Evolutionary conservation across 2,329 filamentous ascomycete species (phyloP).

Genomic region (Mycosphaerella sp.): DNA sequence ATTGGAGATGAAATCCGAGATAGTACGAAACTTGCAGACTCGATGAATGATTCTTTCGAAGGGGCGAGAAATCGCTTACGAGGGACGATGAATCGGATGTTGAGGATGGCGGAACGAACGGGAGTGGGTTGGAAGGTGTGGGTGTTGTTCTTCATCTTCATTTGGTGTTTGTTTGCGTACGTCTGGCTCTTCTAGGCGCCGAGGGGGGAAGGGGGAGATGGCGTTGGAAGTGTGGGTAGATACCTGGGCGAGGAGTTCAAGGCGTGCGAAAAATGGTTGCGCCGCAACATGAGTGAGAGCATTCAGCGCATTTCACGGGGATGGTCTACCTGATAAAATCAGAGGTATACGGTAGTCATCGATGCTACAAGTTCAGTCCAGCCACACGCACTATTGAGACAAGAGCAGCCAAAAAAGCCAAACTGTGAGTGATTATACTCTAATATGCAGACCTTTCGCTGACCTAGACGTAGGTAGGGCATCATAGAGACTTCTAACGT

Average conservation of each 20-base stretch:
- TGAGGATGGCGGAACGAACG: conserved; percentile 87
- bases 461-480: too few species aligned
- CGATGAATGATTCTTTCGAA: conserved; percentile 95
- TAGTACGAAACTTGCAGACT: conserved; percentile 78
- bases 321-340: neutral
- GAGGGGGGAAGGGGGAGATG: neutral
- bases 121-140: conserved; percentile 96
- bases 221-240: neutral
- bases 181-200: conserved; percentile 64
- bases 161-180: conserved; percentile 78
- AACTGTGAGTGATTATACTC: too few species aligned
- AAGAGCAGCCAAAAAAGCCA: neutral
- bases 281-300: neutral
- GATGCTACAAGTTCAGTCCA: too few species aligned
- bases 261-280: neutral
- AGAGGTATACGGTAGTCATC: too few species aligned
- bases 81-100: conserved; percentile 95
- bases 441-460: too few species aligned
- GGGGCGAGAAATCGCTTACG: conserved; percentile 70
- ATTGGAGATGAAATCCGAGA: conserved; percentile 96
- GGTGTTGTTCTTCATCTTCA: conserved; percentile 79
- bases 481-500: too few species aligned
- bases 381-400: neutral
- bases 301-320: neutral
- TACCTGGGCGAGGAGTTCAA: neutral